phyloP scores from a whole-genome alignment of 2,329 filamentous ascomycete species.

The Westerdykella aurantiaca region DNA sequence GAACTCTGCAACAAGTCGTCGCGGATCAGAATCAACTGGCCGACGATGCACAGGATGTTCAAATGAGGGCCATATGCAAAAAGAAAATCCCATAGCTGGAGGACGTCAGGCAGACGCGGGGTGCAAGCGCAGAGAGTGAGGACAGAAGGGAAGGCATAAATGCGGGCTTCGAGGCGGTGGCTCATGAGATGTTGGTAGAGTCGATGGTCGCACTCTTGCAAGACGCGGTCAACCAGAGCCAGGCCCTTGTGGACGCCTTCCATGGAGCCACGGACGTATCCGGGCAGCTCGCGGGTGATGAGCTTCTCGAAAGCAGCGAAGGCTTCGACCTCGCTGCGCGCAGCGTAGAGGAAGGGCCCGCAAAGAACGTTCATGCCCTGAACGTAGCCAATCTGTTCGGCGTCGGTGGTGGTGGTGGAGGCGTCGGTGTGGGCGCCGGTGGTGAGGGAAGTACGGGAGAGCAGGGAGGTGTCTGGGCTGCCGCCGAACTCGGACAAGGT shows the following conservation, averaged over 20 bases:
- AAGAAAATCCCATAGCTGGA: conserved; percentile 93
- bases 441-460: conserved; percentile 30
- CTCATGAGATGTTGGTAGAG: conserved; percentile 76
- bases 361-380: conserved; percentile 99
- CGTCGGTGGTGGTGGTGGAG: conserved; percentile 37
- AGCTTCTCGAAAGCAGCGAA: conserved; percentile 87
- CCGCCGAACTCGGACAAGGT: conserved; percentile 46
- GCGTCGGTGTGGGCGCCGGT: conserved; percentile 26
- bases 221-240: conserved; percentile 82
- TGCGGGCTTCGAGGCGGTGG: conserved; percentile 84
- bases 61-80: conserved; percentile 93
- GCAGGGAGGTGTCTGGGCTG: conserved; percentile 40
- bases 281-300: conserved; percentile 81
- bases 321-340: conserved; percentile 88
- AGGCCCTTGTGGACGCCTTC: conserved; percentile 92
- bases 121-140: conserved; percentile 94
- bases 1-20: conserved; percentile 76
- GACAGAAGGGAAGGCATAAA: conserved; percentile 94
- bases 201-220: conserved; percentile 86
- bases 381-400: conserved; percentile 79
- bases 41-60: conserved; percentile 94
- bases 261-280: conserved; percentile 93
- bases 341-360: conserved; percentile 90
- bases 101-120: conserved; percentile 85
- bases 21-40: conserved; percentile 83